A percentile compares a stretch with the other conserved stretches of the same genome.
Conservation (phyloP, 2,329 filamentous ascomycete species). For the Pyricularia sp. region DNA sequence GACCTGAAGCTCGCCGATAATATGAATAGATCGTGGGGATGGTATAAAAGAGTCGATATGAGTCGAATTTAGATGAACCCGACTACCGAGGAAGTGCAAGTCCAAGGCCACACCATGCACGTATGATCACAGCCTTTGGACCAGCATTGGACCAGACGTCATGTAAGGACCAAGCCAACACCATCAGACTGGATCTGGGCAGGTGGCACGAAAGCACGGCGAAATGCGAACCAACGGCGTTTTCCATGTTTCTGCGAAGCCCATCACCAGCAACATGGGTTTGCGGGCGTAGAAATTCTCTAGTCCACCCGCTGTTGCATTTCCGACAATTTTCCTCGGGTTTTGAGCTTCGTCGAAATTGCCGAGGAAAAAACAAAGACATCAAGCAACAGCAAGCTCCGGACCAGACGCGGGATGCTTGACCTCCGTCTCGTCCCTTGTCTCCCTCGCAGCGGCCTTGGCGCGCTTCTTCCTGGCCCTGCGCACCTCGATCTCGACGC, state of each 20-base stretch:
- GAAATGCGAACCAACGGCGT: background rate
- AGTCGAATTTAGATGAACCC: background rate
- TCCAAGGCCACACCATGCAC: background rate
- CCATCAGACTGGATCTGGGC: background rate
- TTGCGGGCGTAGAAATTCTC: background rate
- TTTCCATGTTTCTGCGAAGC: background rate
- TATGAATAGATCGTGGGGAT: background rate
- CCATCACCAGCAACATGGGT: background rate
- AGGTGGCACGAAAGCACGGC: background rate
- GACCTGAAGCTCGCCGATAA: background rate
- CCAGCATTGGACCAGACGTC: background rate
- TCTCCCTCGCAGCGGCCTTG: slow-evolving; percentile 24
- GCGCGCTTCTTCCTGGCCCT: slow-evolving; percentile 46
- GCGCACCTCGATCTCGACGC: slow-evolving; percentile 60
- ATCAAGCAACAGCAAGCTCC: background rate
- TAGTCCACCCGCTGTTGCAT: background rate
- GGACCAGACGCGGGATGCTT: background rate
- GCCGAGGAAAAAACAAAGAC: no score
- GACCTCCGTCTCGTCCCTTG: background rate
- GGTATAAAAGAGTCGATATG: background rate
- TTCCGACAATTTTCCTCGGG: background rate
- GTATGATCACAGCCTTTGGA: background rate
- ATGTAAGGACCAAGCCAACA: background rate
- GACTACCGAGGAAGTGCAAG: background rate
- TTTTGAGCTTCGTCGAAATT: background rate